Conservation (phyloP, 2,329 filamentous ascomycete species). For the Conoideocrella luteorostrata region DNA sequence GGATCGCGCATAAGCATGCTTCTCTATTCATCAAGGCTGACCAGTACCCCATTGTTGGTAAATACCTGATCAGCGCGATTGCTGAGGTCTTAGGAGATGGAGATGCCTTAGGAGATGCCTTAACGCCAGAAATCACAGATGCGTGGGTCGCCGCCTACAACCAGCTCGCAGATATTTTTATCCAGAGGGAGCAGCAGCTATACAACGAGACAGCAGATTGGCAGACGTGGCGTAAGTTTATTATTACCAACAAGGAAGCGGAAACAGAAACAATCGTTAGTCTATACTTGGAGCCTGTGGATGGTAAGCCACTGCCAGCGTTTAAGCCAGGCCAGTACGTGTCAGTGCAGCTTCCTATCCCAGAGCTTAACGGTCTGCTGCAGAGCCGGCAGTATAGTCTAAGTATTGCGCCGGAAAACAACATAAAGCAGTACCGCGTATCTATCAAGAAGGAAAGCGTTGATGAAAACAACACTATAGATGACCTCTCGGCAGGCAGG, state of each 20-base stretch:
- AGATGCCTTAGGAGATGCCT: too few species aligned
- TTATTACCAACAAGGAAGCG: slow-evolving; percentile 51
- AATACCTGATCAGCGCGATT: slow-evolving; percentile 62
- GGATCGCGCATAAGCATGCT: slow-evolving; percentile 71
- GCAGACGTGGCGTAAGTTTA: slow-evolving; percentile 45
- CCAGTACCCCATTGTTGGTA: slow-evolving; percentile 65
- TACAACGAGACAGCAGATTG: slow-evolving; percentile 46
- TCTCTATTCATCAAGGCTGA: slow-evolving; percentile 63
- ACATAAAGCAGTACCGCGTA: slow-evolving; percentile 60
- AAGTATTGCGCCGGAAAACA: slow-evolving; percentile 46
- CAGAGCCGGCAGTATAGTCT: slow-evolving; percentile 74
- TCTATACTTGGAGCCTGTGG: slow-evolving; percentile 61
- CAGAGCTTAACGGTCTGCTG: slow-evolving; percentile 50
- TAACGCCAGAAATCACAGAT: slow-evolving; percentile 59
- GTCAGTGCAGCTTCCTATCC: slow-evolving; percentile 56
- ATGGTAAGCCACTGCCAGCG: slow-evolving; percentile 47
- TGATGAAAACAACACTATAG: slow-evolving; percentile 16
- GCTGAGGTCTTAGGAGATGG: slow-evolving; percentile 59
- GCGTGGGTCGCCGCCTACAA: slow-evolving; percentile 69
- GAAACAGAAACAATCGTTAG: slow-evolving; percentile 58
- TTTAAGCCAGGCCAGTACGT: slow-evolving; percentile 71
- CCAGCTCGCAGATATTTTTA: slow-evolving; percentile 65
- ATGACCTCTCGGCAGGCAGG: slow-evolving; percentile 27
- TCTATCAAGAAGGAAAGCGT: slow-evolving; percentile 61
- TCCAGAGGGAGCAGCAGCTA: slow-evolving; percentile 54